phyloP scores from a whole-genome alignment of 345 rosid genomes.

The Draba incana region DNA sequence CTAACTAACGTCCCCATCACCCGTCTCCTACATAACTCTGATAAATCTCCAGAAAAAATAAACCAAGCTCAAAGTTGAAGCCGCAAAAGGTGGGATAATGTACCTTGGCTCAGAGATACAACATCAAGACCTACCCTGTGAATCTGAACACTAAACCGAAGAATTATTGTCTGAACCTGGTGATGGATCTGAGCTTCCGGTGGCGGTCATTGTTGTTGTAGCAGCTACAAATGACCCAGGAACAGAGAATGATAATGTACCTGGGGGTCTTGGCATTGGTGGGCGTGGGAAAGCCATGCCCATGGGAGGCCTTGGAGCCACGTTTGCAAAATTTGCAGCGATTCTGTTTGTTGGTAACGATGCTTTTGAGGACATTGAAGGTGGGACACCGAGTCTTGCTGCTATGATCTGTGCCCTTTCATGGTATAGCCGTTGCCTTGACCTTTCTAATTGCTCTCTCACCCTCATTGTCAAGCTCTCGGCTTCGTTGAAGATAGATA shows the following conservation, averaged over 20 bases:
- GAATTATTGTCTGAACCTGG: slow-evolving; percentile 40
- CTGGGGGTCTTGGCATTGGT: slow-evolving; percentile 66
- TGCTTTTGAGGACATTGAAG: slow-evolving; percentile 60
- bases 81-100: slow-evolving; percentile 32
- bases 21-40: slow-evolving; percentile 30
- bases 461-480: slow-evolving; percentile 66
- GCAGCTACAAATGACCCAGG: slow-evolving; percentile 56
- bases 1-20: slow-evolving; percentile 28
- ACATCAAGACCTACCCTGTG: slow-evolving; percentile 10
- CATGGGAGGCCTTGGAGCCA: slow-evolving; percentile 73
- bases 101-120: slow-evolving; percentile 26
- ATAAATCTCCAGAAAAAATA: slow-evolving; percentile 14
- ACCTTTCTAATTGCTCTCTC: slow-evolving; percentile 89
- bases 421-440: slow-evolving; percentile 84
- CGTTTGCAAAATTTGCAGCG: slow-evolving; percentile 60
- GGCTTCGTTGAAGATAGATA: slow-evolving; percentile 81
- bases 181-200: slow-evolving; percentile 59
- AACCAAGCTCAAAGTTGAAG: slow-evolving; percentile 28
- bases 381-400: slow-evolving; percentile 77
- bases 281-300: slow-evolving; percentile 65
- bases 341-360: slow-evolving; percentile 69
- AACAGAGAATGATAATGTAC: slow-evolving; percentile 42
- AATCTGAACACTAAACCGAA: slow-evolving; percentile 33
- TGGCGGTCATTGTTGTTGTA: slow-evolving; percentile 35
- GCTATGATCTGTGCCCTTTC: slow-evolving; percentile 96